These are phyloP conservation scores for Cordyceps javanica DNA, from an alignment of 2,329 filamentous ascomycete species.

Conservation along the genomic window DNA sequence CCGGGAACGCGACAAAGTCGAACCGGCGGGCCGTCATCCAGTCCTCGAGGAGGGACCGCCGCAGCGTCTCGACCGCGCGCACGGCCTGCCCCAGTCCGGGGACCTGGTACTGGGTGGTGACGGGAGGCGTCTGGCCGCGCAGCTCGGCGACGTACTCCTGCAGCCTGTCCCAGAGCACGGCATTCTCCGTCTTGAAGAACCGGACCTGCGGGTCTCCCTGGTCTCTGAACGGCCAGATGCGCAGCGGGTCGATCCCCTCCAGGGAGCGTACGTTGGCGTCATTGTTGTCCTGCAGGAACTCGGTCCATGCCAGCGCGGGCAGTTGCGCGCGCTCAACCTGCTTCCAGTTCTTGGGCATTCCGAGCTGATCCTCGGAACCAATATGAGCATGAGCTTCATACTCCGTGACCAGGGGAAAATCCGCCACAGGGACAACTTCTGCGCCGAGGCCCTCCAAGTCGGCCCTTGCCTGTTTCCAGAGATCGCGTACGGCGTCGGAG, in stretches of 20 bases:
- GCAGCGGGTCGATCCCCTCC: constrained; percentile 29
- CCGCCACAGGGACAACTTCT: constrained; percentile 29
- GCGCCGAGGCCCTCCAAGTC: constrained; percentile 34
- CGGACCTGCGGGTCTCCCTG: constrained; percentile 12
- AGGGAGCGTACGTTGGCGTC: constrained; percentile 32
- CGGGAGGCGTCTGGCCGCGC: neutral
- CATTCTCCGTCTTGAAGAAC: constrained; percentile 14
- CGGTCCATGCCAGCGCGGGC: constrained; percentile 46
- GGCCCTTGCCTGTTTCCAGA: constrained; percentile 24
- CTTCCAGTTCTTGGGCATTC: constrained; percentile 39
- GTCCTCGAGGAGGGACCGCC: constrained; percentile 42
- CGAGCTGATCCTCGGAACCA: constrained; percentile 28
- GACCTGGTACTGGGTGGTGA: constrained; percentile 32
- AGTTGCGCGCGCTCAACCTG: constrained; percentile 40
- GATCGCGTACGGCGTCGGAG: constrained; percentile 15
- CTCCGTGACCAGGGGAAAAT: constrained; percentile 38
- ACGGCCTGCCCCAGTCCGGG: constrained; percentile 35
- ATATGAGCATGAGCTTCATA: constrained; percentile 35
- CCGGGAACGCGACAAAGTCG: constrained; percentile 42
- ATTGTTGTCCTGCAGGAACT: constrained; percentile 38
- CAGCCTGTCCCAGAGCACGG: constrained; percentile 18
- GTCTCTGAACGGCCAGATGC: constrained; percentile 27
- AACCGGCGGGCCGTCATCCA: constrained; percentile 38
- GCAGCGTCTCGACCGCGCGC: constrained; percentile 37
- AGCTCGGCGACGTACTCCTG: constrained; percentile 15